phyloP scores from a whole-genome alignment of 441 rosid genomes.

The Populus tomentosa region DNA sequence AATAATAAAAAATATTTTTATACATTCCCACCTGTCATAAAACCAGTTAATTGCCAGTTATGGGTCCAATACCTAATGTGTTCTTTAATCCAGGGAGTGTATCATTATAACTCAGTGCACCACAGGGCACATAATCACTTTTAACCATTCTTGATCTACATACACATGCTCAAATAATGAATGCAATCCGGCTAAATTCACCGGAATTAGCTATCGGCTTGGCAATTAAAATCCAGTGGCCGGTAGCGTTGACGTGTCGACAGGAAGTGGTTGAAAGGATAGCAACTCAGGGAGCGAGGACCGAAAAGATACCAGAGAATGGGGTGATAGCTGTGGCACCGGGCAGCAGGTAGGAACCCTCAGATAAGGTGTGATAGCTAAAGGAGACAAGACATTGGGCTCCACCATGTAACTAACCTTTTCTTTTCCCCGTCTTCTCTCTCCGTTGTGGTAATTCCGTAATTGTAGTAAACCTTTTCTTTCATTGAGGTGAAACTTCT shows the following conservation, averaged over 20 bases:
- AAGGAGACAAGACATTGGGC: conserved; percentile 23
- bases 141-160: not conserved
- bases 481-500: too few relatives aligned
- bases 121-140: not conserved
- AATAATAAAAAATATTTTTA: too few relatives aligned
- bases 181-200: conserved; percentile 1
- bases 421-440: not conserved
- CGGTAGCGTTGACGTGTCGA: too few relatives aligned
- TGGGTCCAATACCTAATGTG: rapidly evolving
- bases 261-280: too few relatives aligned
- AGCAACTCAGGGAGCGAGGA: too few relatives aligned
- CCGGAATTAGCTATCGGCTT: too few relatives aligned
- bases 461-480: too few relatives aligned
- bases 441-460: too few relatives aligned
- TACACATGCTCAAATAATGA: conserved; percentile 10
- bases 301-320: too few relatives aligned
- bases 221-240: too few relatives aligned
- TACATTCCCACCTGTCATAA: not conserved
- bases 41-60: not conserved
- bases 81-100: not conserved
- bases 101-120: not conserved
- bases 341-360: not conserved
- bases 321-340: too few relatives aligned
- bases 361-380: conserved; percentile 3
- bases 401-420: conserved; percentile 13